These are phyloP conservation scores for Mycena floridula DNA, from an alignment of 768 basidiomycete genomes.

Conservation along the genomic window DNA sequence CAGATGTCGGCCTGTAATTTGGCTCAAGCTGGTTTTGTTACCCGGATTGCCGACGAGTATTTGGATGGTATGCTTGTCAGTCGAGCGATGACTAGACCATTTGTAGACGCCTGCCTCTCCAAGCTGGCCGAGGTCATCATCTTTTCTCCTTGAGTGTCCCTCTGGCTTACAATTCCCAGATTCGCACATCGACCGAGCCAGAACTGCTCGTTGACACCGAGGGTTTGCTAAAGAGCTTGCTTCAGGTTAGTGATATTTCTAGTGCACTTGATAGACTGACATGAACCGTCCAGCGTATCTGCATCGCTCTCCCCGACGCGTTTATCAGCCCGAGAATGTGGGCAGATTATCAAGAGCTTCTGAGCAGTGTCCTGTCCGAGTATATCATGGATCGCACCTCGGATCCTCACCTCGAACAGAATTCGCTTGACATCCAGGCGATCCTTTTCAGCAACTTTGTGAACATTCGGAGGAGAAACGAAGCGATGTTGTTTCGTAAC, in stretches of 20 bases:
- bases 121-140: conserved; percentile 58
- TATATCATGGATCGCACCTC: conserved; percentile 23
- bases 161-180: conserved; percentile 30
- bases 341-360: conserved; percentile 41
- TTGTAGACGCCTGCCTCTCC: conserved; percentile 63
- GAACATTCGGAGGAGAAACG: conserved; percentile 74
- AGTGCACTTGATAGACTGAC: neutral
- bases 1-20: conserved; percentile 75
- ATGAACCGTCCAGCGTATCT: conserved; percentile 44
- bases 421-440: conserved; percentile 36
- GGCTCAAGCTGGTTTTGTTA: conserved; percentile 74
- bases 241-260: conserved; percentile 45
- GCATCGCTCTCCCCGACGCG: conserved; percentile 66
- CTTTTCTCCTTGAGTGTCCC: neutral
- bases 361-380: conserved; percentile 43
- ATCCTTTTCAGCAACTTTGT: conserved; percentile 51
- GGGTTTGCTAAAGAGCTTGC: conserved; percentile 43
- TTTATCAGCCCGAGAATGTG: conserved; percentile 72
- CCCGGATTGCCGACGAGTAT: conserved; percentile 75
- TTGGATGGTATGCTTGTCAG: conserved; percentile 59
- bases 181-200: conserved; percentile 45
- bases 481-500: conserved; percentile 70
- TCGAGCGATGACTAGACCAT: conserved; percentile 63
- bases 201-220: conserved; percentile 52
- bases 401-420: conserved; percentile 32